phyloP scores from a whole-genome alignment of 441 rosid species.

The Erodium texanum region DNA sequence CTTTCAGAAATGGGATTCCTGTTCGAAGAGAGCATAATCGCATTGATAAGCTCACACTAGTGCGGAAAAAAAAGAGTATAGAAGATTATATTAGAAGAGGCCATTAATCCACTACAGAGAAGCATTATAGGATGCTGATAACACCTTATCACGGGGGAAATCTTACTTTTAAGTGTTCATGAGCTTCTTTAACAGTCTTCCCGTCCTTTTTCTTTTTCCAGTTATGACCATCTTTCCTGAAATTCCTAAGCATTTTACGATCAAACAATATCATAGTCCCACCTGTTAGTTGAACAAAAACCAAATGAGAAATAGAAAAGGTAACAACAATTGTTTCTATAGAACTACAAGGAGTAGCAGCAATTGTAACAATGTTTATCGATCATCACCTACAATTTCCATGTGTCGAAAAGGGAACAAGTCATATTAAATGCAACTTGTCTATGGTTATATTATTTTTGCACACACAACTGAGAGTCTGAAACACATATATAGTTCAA shows the following conservation, averaged over 20 bases:
- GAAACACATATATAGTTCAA: neutral
- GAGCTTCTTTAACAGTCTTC: slow-evolving; percentile 96
- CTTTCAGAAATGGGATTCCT: too few species aligned
- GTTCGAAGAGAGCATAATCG: too few species aligned
- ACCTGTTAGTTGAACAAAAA: slow-evolving; percentile 41
- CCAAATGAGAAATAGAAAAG: slow-evolving; percentile 5
- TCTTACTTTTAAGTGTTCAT: slow-evolving; percentile 88
- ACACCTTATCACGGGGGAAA: slow-evolving; percentile 15
- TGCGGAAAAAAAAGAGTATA: too few species aligned
- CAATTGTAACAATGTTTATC: neutral
- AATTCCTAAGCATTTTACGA: slow-evolving; percentile 93
- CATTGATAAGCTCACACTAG: too few species aligned
- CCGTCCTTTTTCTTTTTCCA: slow-evolving; percentile 99
- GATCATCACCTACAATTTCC: neutral
- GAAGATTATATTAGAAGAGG: neutral
- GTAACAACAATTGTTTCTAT: neutral
- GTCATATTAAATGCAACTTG: neutral
- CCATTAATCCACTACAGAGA: neutral
- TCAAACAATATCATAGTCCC: slow-evolving; percentile 73
- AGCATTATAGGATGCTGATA: neutral
- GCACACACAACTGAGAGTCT: neutral
- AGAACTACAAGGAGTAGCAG: neutral
- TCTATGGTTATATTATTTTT: neutral
- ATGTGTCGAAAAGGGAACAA: neutral
- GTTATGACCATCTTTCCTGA: slow-evolving; percentile 89